A percentile compares a stretch with the other conserved stretches of the same genome.
Evolutionary conservation across 306 rosid species (phyloP).

Genomic region (Cicer judaicum): DNA sequence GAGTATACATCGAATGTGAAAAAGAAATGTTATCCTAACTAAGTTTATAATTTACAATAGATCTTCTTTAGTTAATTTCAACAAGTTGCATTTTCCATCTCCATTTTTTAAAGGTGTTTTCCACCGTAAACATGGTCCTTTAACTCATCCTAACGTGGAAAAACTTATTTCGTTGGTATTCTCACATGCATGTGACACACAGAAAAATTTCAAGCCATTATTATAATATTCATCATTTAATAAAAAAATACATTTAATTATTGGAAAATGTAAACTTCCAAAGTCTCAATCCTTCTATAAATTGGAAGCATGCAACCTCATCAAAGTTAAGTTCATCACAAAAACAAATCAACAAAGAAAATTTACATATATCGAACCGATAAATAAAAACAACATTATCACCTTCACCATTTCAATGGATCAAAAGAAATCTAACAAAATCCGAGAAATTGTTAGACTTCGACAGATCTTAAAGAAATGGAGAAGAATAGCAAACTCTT

Average conservation of each 20-base stretch:
- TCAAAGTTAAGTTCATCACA: neutral
- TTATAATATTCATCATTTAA: conserved; percentile 25
- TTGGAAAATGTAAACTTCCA: conserved; percentile 19
- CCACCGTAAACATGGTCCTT: conserved; percentile 39
- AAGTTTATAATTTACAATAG: neutral
- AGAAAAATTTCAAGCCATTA: conserved; percentile 19
- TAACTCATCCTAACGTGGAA: conserved; percentile 27
- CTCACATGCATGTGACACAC: conserved; percentile 40
- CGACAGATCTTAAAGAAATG: conserved; percentile 94
- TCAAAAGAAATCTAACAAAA: conserved; percentile 87
- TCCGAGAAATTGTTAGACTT: conserved; percentile 89
- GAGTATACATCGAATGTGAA: neutral
- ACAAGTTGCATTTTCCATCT: conserved; percentile 16
- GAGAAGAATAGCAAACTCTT: conserved; percentile 73
- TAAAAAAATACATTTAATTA: conserved; percentile 1
- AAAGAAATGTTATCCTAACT: neutral
- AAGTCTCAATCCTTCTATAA: conserved; percentile 51
- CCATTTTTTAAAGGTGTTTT: conserved; percentile 4
- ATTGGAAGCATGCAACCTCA: conserved; percentile 42
- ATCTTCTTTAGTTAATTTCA: conserved; percentile 12
- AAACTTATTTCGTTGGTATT: conserved; percentile 33
- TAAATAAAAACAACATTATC: conserved; percentile 2
- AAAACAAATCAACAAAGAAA: neutral
- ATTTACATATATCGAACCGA: neutral
- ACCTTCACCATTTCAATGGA: conserved; percentile 53